phyloP scores from a whole-genome alignment of 306 rosid species.

The Pterocarpus santalinus region DNA sequence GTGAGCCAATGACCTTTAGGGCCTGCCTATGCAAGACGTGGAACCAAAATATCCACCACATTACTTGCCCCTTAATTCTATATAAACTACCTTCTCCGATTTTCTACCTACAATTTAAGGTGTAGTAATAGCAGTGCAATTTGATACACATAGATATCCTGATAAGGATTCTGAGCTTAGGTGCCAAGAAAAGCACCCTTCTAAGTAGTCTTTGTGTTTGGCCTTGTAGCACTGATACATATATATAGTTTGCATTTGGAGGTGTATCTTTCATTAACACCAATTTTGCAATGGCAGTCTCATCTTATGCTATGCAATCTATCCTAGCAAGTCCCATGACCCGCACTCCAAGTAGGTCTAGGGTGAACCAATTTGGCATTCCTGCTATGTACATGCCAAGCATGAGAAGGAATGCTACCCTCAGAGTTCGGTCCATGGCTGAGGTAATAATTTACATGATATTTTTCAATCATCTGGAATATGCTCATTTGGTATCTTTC shows the following conservation, averaged over 20 bases:
- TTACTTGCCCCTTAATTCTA: constrained; percentile 34
- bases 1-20: constrained; percentile 56
- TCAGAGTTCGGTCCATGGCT: constrained; percentile 55
- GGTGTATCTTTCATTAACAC: background rate
- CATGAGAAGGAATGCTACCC: constrained; percentile 35
- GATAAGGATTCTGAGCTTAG: background rate
- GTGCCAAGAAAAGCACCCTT: too few relatives aligned
- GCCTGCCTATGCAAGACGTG: constrained; percentile 43
- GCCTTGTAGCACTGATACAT: background rate
- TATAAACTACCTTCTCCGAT: constrained; percentile 38
- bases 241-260: background rate
- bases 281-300: constrained; percentile 52
- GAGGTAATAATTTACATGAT: constrained; percentile 35
- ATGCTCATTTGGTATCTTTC: background rate
- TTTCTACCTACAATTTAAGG: background rate
- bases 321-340: constrained; percentile 46
- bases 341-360: constrained; percentile 27
- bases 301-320: constrained; percentile 58
- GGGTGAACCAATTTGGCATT: constrained; percentile 44
- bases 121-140: background rate
- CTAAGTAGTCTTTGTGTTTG: background rate
- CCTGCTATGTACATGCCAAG: constrained; percentile 38
- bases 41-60: constrained; percentile 54
- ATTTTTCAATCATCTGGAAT: background rate
- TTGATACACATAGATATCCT: background rate